These are phyloP conservation scores for Selaginella tamariscina DNA, from an alignment of 75 land plant species.

Conservation along the genomic window DNA sequence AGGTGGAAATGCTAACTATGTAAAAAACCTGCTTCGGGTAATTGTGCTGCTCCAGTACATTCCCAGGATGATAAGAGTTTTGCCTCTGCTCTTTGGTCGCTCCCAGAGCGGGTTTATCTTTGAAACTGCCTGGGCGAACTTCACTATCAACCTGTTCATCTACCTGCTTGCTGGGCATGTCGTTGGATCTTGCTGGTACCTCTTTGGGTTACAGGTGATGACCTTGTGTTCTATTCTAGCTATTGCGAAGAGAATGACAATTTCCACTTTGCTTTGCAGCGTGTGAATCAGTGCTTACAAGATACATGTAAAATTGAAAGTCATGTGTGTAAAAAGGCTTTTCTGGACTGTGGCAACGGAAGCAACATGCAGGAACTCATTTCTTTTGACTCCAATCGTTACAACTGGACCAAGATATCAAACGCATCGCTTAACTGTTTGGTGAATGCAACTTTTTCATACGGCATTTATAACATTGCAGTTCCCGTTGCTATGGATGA, in stretches of 20 bases:
- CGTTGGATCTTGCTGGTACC: constrained; percentile 11
- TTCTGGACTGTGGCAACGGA: constrained; percentile 8
- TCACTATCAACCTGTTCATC: constrained; percentile 7
- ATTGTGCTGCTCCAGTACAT: neutral
- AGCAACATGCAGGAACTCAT: neutral
- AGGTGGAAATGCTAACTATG: neutral
- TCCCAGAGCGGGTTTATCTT: constrained; percentile 2
- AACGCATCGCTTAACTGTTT: neutral
- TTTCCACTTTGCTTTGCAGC: neutral
- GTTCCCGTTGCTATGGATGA: constrained; percentile 1
- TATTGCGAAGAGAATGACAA: neutral
- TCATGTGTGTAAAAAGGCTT: neutral
- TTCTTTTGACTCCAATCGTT: too few relatives aligned
- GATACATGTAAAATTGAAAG: neutral
- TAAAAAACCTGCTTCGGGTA: neutral
- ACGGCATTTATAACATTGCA: constrained; percentile 6
- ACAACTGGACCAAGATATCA: neutral
- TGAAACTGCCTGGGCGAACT: constrained; percentile 9
- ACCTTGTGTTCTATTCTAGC: neutral
- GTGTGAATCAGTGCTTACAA: constrained; percentile 1
- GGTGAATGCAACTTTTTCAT: neutral
- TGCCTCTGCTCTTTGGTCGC: constrained; percentile 4
- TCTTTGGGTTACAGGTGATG: constrained; percentile 8
- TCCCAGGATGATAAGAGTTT: neutral
- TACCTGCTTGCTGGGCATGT: constrained; percentile 10